Percentiles rank a stretch among this genome's conserved stretches.
These are phyloP conservation scores for Glebionis coronaria DNA, from an alignment of 129 eudicot genomes.

Conservation along the genomic window DNA sequence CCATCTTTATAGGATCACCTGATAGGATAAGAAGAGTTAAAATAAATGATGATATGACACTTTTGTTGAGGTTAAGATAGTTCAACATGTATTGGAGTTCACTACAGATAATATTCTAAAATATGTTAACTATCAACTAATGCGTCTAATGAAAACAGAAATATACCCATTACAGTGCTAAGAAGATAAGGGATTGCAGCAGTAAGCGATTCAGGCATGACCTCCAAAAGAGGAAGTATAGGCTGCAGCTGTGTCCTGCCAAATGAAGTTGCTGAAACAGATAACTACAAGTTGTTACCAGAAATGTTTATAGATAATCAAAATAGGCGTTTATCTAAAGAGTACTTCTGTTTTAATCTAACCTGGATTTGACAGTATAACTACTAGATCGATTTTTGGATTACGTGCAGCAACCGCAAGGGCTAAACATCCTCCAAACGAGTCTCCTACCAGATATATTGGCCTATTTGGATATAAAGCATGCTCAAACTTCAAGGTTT, in stretches of 20 bases:
- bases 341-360: constrained; percentile 19
- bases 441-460: constrained; percentile 80
- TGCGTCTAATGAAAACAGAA: constrained; percentile 12
- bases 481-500: constrained; percentile 70
- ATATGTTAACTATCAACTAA: not conserved
- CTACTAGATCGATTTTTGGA: constrained; percentile 64
- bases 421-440: constrained; percentile 90
- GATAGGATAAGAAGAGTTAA: constrained; percentile 22
- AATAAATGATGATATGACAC: not conserved
- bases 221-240: constrained; percentile 69
- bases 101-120: not conserved
- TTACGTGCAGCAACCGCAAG: constrained; percentile 89
- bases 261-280: constrained; percentile 90
- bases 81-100: not conserved
- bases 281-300: constrained; percentile 32
- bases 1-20: constrained; percentile 97
- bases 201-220: constrained; percentile 72
- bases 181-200: constrained; percentile 80
- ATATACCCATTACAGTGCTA: constrained; percentile 84
- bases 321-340: not conserved
- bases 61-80: not conserved
- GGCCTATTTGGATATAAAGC: constrained; percentile 73
- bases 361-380: constrained; percentile 87
- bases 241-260: constrained; percentile 89
- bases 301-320: constrained; percentile 1